Evolutionary conservation across 345 rosid species (phyloP).

Genomic region (Camelina hispida): DNA sequence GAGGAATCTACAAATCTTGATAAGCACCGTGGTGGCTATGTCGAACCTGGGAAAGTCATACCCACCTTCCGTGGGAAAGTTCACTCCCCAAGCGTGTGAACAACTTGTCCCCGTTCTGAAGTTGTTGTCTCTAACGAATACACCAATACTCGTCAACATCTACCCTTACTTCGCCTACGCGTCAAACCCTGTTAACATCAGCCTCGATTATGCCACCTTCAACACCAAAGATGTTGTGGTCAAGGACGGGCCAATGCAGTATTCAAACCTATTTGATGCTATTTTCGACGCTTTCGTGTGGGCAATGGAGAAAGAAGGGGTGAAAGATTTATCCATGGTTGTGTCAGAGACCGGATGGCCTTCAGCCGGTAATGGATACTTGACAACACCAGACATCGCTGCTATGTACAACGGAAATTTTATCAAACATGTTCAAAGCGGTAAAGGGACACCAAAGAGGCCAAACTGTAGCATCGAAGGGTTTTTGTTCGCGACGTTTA

Average conservation of each 20-base stretch:
- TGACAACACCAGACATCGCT: slow-evolving; percentile 36
- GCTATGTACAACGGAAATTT: slow-evolving; percentile 34
- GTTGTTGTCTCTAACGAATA: neutral
- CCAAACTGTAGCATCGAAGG: slow-evolving; percentile 26
- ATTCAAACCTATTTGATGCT: slow-evolving; percentile 50
- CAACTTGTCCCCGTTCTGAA: slow-evolving; percentile 36
- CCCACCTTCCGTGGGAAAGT: slow-evolving; percentile 50
- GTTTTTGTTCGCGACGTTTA: slow-evolving; percentile 35
- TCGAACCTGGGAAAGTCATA: slow-evolving; percentile 36
- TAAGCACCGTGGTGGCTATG: slow-evolving; percentile 39
- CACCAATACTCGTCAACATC: slow-evolving; percentile 46
- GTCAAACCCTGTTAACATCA: slow-evolving; percentile 26
- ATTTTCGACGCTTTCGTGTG: slow-evolving; percentile 46
- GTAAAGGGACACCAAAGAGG: slow-evolving; percentile 49
- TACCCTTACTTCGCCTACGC: slow-evolving; percentile 59
- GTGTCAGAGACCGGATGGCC: slow-evolving; percentile 60
- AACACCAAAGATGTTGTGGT: slow-evolving; percentile 18
- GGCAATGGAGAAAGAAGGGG: slow-evolving; percentile 45
- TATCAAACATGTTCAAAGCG: slow-evolving; percentile 9
- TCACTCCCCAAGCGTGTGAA: slow-evolving; percentile 1
- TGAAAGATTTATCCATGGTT: slow-evolving; percentile 7
- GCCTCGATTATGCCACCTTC: slow-evolving; percentile 43
- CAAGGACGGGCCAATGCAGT: slow-evolving; percentile 40
- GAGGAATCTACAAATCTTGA: slow-evolving; percentile 14
- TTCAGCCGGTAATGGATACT: slow-evolving; percentile 39